Conservation (phyloP, 1,284 basidiomycete genomes). For the Cystobasidium sp. region DNA sequence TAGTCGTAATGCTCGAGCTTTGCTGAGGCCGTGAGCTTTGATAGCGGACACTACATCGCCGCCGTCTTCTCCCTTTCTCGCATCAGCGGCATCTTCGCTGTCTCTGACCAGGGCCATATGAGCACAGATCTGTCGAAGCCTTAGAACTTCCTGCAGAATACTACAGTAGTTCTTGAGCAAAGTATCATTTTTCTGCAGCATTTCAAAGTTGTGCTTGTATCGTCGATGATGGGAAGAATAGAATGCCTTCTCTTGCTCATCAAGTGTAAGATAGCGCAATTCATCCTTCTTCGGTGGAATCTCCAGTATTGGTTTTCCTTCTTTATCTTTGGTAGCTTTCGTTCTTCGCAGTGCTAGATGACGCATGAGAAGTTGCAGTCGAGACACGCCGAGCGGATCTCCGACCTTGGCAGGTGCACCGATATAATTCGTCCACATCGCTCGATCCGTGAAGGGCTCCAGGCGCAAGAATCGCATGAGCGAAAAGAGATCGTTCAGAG, state of each 20-base stretch:
- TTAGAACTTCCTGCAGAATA: slow-evolving; percentile 91
- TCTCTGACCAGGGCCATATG: slow-evolving; percentile 85
- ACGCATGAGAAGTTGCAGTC: slow-evolving; percentile 97
- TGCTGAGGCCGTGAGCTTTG: slow-evolving; percentile 76
- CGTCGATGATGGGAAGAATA: slow-evolving; percentile 86
- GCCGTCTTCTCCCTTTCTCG: slow-evolving; percentile 61
- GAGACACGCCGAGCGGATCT: slow-evolving; percentile 85
- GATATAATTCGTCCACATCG: slow-evolving; percentile 89
- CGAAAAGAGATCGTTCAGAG: slow-evolving; percentile 95
- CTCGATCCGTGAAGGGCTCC: slow-evolving; percentile 89
- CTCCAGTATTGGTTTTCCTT: slow-evolving; percentile 81
- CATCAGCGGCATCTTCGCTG: slow-evolving; percentile 53
- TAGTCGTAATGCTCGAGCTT: slow-evolving; percentile 73
- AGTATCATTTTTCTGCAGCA: slow-evolving; percentile 81
- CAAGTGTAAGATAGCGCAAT: slow-evolving; percentile 81
- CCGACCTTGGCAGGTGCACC: slow-evolving; percentile 88
- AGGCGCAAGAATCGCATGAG: slow-evolving; percentile 94
- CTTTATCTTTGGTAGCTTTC: slow-evolving; percentile 80
- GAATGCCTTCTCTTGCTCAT: slow-evolving; percentile 77
- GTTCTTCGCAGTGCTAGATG: slow-evolving; percentile 94
- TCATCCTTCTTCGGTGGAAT: slow-evolving; percentile 87
- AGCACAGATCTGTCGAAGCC: slow-evolving; percentile 95
- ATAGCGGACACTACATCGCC: slow-evolving; percentile 68
- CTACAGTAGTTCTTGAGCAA: slow-evolving; percentile 98
- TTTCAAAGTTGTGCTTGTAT: slow-evolving; percentile 87